Conservation (phyloP, 176 grass and related monocot species). For the Oryza australiensis region DNA sequence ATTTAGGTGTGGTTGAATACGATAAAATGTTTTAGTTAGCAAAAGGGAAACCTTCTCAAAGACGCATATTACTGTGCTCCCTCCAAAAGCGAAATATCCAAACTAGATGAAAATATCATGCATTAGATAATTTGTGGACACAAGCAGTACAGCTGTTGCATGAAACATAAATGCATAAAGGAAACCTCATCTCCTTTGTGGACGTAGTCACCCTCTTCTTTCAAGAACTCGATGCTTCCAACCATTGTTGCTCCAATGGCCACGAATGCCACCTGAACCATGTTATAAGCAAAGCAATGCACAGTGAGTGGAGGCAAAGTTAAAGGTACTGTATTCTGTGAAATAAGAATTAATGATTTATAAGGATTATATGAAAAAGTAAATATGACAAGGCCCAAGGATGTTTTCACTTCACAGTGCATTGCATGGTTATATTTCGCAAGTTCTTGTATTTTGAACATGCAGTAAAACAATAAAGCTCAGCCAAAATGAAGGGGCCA, state of each 20-base stretch:
- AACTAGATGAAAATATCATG: constrained; percentile 52
- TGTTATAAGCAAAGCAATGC: constrained; percentile 22
- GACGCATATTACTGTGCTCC: constrained; percentile 95
- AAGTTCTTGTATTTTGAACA: not conserved
- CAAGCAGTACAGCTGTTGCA: constrained; percentile 8
- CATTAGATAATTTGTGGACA: constrained; percentile 16
- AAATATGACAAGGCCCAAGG: not conserved
- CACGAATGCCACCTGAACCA: constrained; percentile 86
- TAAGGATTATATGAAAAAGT: not conserved
- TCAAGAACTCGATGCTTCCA: constrained; percentile 82
- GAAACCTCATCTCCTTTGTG: constrained; percentile 94
- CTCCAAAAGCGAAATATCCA: constrained; percentile 98
- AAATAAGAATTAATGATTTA: constrained; percentile 3
- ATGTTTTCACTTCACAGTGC: not conserved
- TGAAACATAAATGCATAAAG: constrained; percentile 13
- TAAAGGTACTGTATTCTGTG: not conserved
- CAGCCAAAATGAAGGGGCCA: constrained; percentile 1
- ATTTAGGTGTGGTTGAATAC: not conserved
- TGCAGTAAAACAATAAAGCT: not conserved
- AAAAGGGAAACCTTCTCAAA: constrained; percentile 76
- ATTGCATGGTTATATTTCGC: not conserved
- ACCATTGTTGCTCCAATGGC: constrained; percentile 99
- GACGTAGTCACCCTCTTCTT: constrained; percentile 66
- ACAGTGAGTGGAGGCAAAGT: not conserved
- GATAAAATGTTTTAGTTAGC: not conserved